Conservation (phyloP, 2,329 filamentous ascomycete genomes). For the Madurella mycetomatis region DNA sequence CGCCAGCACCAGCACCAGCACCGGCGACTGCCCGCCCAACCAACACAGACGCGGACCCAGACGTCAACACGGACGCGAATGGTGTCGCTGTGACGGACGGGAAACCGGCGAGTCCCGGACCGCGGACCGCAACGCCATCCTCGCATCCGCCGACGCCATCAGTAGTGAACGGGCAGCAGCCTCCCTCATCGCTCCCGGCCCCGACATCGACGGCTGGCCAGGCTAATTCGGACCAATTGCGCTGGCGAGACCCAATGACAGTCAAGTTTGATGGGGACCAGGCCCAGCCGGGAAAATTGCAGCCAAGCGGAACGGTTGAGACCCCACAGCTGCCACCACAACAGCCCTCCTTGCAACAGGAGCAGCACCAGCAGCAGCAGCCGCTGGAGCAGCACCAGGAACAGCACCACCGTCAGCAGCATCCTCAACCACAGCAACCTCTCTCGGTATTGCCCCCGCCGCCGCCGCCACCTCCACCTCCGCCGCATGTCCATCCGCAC, state of each 20-base stretch:
- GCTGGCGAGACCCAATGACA: conserved; percentile 19
- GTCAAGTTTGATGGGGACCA: conserved; percentile 16
- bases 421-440: neutral
- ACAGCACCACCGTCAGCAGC: neutral
- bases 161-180: conserved; percentile 8
- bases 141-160: conserved; percentile 13
- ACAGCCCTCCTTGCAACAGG: neutral
- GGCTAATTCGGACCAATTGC: conserved; percentile 3
- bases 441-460: neutral
- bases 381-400: conserved; percentile 5
- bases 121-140: conserved; percentile 12
- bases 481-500: neutral
- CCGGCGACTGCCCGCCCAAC: too few relatives aligned
- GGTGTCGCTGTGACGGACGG: neutral
- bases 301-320: neutral
- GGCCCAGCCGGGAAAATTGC: conserved; percentile 12
- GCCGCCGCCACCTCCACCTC: neutral
- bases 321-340: neutral
- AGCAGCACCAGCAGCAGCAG: neutral
- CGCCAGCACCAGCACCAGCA: neutral
- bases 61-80: conserved; percentile 1
- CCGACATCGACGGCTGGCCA: neutral
- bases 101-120: conserved; percentile 5
- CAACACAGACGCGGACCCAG: neutral
- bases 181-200: neutral